Evolutionary conservation across 1,284 basidiomycete species (phyloP).

Genomic region (Tetrapyrgos nigripes): DNA sequence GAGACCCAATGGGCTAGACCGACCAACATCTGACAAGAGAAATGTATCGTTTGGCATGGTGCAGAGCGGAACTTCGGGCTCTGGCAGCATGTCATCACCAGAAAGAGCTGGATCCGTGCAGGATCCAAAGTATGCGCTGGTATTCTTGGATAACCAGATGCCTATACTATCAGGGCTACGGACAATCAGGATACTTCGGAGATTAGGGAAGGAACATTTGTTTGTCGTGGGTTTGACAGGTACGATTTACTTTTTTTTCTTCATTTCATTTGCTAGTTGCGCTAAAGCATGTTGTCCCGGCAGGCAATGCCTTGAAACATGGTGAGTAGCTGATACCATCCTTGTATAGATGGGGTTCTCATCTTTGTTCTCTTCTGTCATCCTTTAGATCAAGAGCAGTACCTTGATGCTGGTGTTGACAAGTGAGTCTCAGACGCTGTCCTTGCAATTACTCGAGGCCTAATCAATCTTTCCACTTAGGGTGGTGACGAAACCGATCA

Average conservation of each 20-base stretch:
- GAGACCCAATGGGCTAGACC: not conserved
- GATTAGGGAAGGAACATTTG: constrained; percentile 54
- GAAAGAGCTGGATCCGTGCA: too few relatives aligned
- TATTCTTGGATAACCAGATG: constrained; percentile 73
- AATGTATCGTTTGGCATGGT: not conserved
- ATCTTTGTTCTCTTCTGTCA: not conserved
- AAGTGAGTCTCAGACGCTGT: constrained; percentile 44
- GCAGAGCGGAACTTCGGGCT: not conserved
- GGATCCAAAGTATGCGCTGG: constrained; percentile 33
- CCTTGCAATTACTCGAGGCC: too few relatives aligned
- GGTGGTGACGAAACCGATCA: too few relatives aligned
- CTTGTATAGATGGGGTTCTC: not conserved
- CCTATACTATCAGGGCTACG: constrained; percentile 72
- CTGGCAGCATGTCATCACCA: too few relatives aligned
- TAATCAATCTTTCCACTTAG: too few relatives aligned
- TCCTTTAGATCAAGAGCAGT: constrained; percentile 46
- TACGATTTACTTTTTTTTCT: constrained; percentile 30
- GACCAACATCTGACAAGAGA: not conserved
- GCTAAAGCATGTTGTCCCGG: constrained; percentile 27
- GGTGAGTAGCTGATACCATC: constrained; percentile 28
- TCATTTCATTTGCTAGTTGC: not conserved
- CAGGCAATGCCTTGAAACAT: constrained; percentile 68
- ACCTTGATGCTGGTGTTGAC: constrained; percentile 68
- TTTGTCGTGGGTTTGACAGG: constrained; percentile 71
- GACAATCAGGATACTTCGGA: constrained; percentile 60